A percentile compares a stretch with the other conserved stretches of the same genome.
phyloP scores from a whole-genome alignment of 2,329 filamentous ascomycete genomes.

The Fusarium sublunatum region DNA sequence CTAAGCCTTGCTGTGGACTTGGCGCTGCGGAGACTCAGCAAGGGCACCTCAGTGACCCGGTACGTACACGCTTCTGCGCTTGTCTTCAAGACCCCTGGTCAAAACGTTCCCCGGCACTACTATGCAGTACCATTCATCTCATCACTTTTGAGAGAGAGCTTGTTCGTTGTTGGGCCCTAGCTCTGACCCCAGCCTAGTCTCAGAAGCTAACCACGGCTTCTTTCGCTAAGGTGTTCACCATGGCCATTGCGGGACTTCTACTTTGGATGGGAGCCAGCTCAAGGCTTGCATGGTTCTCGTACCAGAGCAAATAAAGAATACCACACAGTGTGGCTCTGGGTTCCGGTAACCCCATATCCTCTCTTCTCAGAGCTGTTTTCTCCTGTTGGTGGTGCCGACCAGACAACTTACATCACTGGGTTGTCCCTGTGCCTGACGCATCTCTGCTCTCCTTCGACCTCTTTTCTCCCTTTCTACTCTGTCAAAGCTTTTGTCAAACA shows the following conservation, averaged over 20 bases:
- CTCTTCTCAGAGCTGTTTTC: constrained; percentile 39
- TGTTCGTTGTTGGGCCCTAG: constrained; percentile 36
- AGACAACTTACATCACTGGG: constrained; percentile 45
- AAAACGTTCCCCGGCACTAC: constrained; percentile 42
- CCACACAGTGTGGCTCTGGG: constrained; percentile 44
- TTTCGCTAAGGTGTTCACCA: constrained; percentile 32
- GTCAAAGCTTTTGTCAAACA: constrained; percentile 17
- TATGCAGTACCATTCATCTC: constrained; percentile 30
- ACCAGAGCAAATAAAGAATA: constrained; percentile 42
- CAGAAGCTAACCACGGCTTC: constrained; percentile 40
- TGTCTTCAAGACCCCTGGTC: constrained; percentile 37
- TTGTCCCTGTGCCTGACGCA: constrained; percentile 28
- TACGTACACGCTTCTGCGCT: constrained; percentile 37
- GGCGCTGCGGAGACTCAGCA: constrained; percentile 36
- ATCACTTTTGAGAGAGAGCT: constrained; percentile 34
- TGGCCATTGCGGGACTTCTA: constrained; percentile 39
- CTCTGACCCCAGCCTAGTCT: constrained; percentile 39
- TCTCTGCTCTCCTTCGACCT: constrained; percentile 36
- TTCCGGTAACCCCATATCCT: constrained; percentile 38
- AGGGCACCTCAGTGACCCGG: constrained; percentile 31
- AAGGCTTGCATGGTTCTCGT: constrained; percentile 39
- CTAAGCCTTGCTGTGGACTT: constrained; percentile 44
- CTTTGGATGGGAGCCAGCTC: constrained; percentile 38
- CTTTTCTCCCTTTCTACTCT: constrained; percentile 30
- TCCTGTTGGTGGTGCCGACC: constrained; percentile 37